Percentiles rank a stretch among this genome's conserved stretches.
These are phyloP conservation scores for Pycnococcus provasolii DNA, from an alignment of 139 green algal genomes.

Conservation along the genomic window DNA sequence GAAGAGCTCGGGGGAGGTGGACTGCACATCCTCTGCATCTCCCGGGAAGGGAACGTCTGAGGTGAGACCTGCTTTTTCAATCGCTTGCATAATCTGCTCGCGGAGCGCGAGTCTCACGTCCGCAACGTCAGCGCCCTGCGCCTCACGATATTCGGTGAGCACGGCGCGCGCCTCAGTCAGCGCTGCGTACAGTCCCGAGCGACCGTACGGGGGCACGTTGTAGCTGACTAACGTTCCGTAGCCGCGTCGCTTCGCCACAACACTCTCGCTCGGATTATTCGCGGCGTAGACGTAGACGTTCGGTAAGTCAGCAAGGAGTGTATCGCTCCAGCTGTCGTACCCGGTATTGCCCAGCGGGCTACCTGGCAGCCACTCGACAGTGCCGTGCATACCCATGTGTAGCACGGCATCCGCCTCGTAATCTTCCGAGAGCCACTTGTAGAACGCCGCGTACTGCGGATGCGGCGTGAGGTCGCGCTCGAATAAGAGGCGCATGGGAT, in stretches of 20 bases:
- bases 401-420: constrained; percentile 75
- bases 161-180: constrained; percentile 64
- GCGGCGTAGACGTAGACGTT: constrained; percentile 89
- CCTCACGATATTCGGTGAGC: constrained; percentile 67
- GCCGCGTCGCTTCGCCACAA: constrained; percentile 88
- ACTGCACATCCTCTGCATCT: constrained; percentile 1
- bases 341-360: constrained; percentile 72
- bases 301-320: constrained; percentile 69
- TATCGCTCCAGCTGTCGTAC: constrained; percentile 37
- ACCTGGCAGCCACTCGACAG: constrained; percentile 91
- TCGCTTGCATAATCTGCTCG: constrained; percentile 43
- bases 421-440: constrained; percentile 75
- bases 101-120: constrained; percentile 28
- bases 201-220: constrained; percentile 92
- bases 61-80: constrained; percentile 41
- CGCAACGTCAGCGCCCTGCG: constrained; percentile 11
- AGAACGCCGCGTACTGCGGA: constrained; percentile 86
- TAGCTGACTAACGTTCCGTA: constrained; percentile 90
- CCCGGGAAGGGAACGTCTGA: constrained; percentile 55
- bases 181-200: constrained; percentile 93
- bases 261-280: constrained; percentile 88
- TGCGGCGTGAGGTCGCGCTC: constrained; percentile 94
- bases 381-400: constrained; percentile 98
- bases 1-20: constrained; percentile 39
- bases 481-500: constrained; percentile 97